A percentile compares a stretch with the other conserved stretches of the same genome.
Evolutionary conservation across 805 yeast species (phyloP).

Genomic region (Tetrapisispora taiwanensis): DNA sequence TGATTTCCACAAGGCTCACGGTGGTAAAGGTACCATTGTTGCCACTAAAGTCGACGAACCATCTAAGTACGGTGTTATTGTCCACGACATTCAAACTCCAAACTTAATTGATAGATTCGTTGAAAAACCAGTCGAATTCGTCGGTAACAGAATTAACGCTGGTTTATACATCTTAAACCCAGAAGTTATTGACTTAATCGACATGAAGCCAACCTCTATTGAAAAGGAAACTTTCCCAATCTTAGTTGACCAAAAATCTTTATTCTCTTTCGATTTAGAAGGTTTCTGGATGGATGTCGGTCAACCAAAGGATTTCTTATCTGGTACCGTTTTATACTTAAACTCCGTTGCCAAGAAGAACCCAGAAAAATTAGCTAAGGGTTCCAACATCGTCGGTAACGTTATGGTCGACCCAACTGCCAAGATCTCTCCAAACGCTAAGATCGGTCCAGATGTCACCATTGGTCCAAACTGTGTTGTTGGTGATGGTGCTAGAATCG

Average conservation of each 20-base stretch:
- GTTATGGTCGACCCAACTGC: constrained; percentile 94
- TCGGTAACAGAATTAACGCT: constrained; percentile 98
- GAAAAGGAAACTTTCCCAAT: constrained; percentile 99
- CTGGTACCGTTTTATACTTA: constrained; percentile 90
- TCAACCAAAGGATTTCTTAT: constrained; percentile 98
- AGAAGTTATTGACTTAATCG: constrained; percentile 89
- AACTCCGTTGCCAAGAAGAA: constrained; percentile 73
- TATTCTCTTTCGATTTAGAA: constrained; percentile 94
- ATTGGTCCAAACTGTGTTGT: constrained; percentile 93
- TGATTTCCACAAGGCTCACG: constrained; percentile 88
- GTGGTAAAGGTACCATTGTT: constrained; percentile 96
- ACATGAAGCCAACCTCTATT: constrained; percentile 96
- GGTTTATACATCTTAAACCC: constrained; percentile 98
- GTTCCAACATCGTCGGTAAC: constrained; percentile 73
- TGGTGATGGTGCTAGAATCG: constrained; percentile 98
- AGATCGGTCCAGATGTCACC: constrained; percentile 96
- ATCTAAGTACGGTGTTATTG: constrained; percentile 98
- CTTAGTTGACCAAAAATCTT: constrained; percentile 76
- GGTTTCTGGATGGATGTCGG: constrained; percentile 99
- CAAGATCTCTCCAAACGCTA: constrained; percentile 81
- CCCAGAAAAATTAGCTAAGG: constrained; percentile 60
- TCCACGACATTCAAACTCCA: constrained; percentile 89
- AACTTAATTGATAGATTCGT: constrained; percentile 96
- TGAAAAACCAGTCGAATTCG: constrained; percentile 98
- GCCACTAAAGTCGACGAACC: constrained; percentile 99